Evolutionary conservation across 1,284 basidiomycete species (phyloP), one percentile per base, ranked within the genome.

Genomic region (Leccinum pseudoinsigne): DNA sequence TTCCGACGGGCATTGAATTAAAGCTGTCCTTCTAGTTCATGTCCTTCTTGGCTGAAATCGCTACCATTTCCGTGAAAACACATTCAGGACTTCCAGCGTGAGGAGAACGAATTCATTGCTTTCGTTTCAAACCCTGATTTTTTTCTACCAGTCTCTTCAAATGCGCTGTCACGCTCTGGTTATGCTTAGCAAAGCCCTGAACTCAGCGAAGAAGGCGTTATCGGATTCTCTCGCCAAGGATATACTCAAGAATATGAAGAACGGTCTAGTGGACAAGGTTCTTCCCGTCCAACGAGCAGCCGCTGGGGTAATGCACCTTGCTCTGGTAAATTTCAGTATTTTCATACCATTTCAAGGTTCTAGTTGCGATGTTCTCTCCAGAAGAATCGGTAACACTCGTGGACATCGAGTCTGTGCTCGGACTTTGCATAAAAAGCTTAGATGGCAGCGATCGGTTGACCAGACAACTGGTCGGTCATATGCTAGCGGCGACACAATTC

Each of bases 21-120:
- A 51, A 36, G 18, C 18, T 28, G 26, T 57, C 59, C 45, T 57
- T 57, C 57, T 34, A 97, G 90, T 89, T 95, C 74, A 98, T 97
- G 95, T 97, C 94, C 1, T 90, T 95, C 69, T 92, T 95, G 86
- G 84, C 89, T 54, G 96, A 98, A 72, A 91, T 96, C 42, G 80
- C 86, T 21, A 79, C 83, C 1, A 79, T 86, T 0, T 81, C 87
- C 0, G 74, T 92, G 57, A 92, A 88, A 74, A 31, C 28, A 31
- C 28, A 0, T 82, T 86, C 65, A 88, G 86, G 65, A 86, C 87
- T 12, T 94, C 91, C 50, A 83, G 80, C 68, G 94, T 94, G 67
- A 65, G 86, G 70, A 18, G 31, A 31, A 36, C 1, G 1, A 58
- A 31, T 56, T 14, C 28, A 18, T 14, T 5, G 9, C 62, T 57